Evolutionary conservation across 345 rosid genomes (phyloP), one percentile per base, ranked within the genome.

Genomic region (Adansonia digitata): DNA sequence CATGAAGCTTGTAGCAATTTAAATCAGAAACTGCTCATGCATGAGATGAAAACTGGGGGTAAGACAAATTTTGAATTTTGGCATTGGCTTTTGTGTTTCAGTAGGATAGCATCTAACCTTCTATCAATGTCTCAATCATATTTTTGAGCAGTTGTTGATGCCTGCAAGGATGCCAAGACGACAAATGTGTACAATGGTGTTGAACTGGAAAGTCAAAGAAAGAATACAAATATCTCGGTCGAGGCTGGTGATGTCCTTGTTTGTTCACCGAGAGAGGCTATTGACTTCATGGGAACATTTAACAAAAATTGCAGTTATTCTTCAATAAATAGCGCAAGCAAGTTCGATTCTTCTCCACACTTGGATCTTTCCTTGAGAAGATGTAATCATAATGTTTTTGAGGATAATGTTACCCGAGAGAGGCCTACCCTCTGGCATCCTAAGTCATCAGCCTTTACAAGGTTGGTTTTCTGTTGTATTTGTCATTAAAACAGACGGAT

Each of bases 381-480:
- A 82, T 79, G 85, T 12, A 81, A 79, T 64, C 70, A 80, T 20
- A 39, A 76, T 55, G 65, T 77, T 66, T 80, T 83, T 5, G 92
- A 85, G 77, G 80, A 79, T 78, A 88, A 83, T 60, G 59, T 56
- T 56, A 71, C 83, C 12, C 90, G 84, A 77, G 92, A 87, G 73
- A 80, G 72, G 67, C 85, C 82, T 11, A 78, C 78, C 26, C 87
- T 92, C 31, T 83, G 84, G 82, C 97, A 88, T 56, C 92, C 97
- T 56, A 81, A 83, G 86, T 89, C 93, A 82, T 94, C 97, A 0
- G 97, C 98, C 76, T 94, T 94, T 81, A 82, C 95, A 5, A 81
- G 91, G 98, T 89, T 73, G 82, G 91, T 78, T 67, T n/a, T 69
- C 45, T 52, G 24, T 73, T 76, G 63, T n/a, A 4, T 20, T 72